Evolutionary conservation across 2,329 filamentous ascomycete species (phyloP), one percentile per base, ranked within the genome.

Genomic region (Raffaelea arxii): DNA sequence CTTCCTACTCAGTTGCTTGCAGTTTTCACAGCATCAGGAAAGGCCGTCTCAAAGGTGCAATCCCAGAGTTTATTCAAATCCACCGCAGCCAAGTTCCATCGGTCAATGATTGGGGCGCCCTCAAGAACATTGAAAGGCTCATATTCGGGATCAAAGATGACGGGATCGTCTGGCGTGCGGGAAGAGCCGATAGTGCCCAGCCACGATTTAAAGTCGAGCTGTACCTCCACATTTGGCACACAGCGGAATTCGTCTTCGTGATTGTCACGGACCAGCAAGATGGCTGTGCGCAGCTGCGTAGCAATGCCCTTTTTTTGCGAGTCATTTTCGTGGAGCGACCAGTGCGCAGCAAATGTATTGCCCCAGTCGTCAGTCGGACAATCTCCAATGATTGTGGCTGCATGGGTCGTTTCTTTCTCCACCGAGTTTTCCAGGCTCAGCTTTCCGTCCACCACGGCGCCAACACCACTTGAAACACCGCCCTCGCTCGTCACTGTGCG

Each of bases 221-320:
- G 9, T 6, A 32, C 42, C 6, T 36, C 22, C 14, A 44, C 30
- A 11, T 24, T 23, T 6, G 42, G 42, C 5, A 37, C 30, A 19
- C 42, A 44, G 19, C 21, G 21, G 30, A 44, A 44, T 21, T 36
- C 42, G 6, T 35, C 42, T 4, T 44, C 42, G 30, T n/a, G n/a
- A n/a, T 37, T 37, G 12, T 36, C 23, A 21, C 42, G 42, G 7
- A 25, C 22, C 16, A 44, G 21, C 27, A 44, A 32, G 9, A 44
- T 25, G 6, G 19, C 19, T 7, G 42, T 44, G 10, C 42, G 42
- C 27, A 44, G 42, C 27, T 24, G 42, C 6, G 27, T 10, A 14
- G 37, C 42, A 25, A 44, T 44, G 27, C 42, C 42, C 12, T 37
- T 44, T 22, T 37, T 37, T 16, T 44, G 42, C 30, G 42, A 44